phyloP scores from a whole-genome alignment of 177 flowering plant species.

The Vitis hybrid region DNA sequence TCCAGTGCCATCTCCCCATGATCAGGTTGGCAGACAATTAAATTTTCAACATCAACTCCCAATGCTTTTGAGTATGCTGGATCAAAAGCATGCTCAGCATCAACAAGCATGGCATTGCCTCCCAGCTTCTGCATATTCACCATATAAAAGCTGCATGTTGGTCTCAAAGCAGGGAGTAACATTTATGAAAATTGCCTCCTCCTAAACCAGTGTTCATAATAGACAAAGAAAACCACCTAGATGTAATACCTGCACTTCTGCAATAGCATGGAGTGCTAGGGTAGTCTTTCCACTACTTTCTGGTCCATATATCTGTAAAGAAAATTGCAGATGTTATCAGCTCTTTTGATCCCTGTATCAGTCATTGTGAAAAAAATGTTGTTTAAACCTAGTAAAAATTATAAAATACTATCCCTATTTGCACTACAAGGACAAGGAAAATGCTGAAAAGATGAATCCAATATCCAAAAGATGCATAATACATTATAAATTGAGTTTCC shows the following conservation, averaged over 20 bases:
- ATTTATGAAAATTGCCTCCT: neutral
- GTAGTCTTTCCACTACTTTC: conserved; percentile 99
- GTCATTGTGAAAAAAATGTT: no score
- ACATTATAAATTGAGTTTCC: no score
- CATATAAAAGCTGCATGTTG: conserved; percentile 18
- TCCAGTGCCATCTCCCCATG: conserved; percentile 98
- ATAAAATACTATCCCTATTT: no score
- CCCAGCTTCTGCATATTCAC: conserved; percentile 69
- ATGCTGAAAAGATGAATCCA: no score
- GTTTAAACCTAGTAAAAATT: no score
- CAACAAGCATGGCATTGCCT: conserved; percentile 99
- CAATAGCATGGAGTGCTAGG: conserved; percentile 95
- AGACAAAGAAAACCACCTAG: neutral
- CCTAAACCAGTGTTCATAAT: neutral
- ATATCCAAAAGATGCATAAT: no score
- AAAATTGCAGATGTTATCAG: conserved; percentile 7
- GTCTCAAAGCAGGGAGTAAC: conserved; percentile 9
- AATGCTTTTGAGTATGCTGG: conserved; percentile 91
- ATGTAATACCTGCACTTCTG: conserved; percentile 89
- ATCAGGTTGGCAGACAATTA: conserved; percentile 98
- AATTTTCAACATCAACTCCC: conserved; percentile 94
- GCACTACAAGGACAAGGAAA: no score
- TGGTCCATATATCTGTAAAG: conserved; percentile 85
- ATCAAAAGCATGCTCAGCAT: conserved; percentile 99
- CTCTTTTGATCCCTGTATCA: neutral